Evolutionary conservation across 495 filamentous ascomycete genomes (phyloP).

Genomic region (Astrothelium subdiscretum): DNA sequence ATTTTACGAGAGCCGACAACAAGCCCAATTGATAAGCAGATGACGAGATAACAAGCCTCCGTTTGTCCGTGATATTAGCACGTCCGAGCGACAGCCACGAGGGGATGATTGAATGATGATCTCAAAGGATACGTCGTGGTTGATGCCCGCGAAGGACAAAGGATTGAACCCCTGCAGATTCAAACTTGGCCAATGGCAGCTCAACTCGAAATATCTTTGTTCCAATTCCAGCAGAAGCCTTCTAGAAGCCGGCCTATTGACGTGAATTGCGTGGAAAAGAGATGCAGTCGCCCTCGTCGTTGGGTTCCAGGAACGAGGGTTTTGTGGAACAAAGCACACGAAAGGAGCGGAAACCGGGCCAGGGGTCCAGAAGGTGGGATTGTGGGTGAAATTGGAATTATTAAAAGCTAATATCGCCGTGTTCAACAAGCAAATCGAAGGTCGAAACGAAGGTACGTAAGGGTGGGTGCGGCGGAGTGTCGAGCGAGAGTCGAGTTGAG

Average conservation of each 20-base stretch:
- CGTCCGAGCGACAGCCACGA: neutral
- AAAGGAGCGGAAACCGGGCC: neutral
- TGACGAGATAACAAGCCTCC: neutral
- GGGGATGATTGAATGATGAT: neutral
- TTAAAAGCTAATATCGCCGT: neutral
- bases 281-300: neutral
- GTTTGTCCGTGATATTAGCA: neutral
- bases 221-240: neutral
- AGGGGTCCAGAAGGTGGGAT: neutral
- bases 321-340: neutral
- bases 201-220: neutral
- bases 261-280: neutral
- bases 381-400: neutral
- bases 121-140: neutral
- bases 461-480: neutral
- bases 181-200: neutral
- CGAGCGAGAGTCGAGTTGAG: neutral
- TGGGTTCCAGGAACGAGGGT: neutral
- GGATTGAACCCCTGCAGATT: neutral
- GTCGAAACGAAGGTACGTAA: neutral
- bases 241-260: neutral
- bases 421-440: neutral
- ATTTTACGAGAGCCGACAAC: neutral
- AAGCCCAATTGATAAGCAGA: neutral
- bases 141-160: neutral